phyloP scores from a whole-genome alignment of 148 eudicot species.

The Polygonum maritimum region DNA sequence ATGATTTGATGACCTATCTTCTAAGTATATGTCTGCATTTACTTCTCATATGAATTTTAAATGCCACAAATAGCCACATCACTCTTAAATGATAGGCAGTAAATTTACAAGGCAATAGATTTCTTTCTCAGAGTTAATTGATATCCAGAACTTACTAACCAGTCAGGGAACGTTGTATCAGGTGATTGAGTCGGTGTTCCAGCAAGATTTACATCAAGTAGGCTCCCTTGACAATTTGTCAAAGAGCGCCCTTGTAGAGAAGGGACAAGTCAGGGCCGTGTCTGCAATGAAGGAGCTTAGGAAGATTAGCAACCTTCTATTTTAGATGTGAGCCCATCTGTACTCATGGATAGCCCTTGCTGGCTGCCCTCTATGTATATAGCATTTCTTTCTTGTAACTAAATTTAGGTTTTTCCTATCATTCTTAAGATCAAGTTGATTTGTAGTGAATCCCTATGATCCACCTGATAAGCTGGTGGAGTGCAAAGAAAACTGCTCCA shows the following conservation, averaged over 20 bases:
- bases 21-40: neutral
- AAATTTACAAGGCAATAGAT: neutral
- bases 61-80: neutral
- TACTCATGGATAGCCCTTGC: neutral
- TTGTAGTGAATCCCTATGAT: too few relatives aligned
- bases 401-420: too few relatives aligned
- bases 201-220: conserved; percentile 42
- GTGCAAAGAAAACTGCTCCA: too few relatives aligned
- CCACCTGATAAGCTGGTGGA: too few relatives aligned
- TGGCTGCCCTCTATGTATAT: neutral
- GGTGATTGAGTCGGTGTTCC: conserved; percentile 79
- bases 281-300: conserved; percentile 88
- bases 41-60: neutral
- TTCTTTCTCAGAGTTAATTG: neutral
- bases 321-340: conserved; percentile 43
- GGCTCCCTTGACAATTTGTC: conserved; percentile 41
- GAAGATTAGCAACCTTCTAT: conserved; percentile 76
- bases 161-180: conserved; percentile 18
- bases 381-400: neutral
- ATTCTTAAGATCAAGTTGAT: too few relatives aligned
- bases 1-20: neutral
- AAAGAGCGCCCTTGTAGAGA: conserved; percentile 52
- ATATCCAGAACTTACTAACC: neutral
- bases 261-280: conserved; percentile 76
- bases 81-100: neutral